Conservation (phyloP, 2,329 filamentous ascomycete species). For the Colletotrichum costaricense region DNA sequence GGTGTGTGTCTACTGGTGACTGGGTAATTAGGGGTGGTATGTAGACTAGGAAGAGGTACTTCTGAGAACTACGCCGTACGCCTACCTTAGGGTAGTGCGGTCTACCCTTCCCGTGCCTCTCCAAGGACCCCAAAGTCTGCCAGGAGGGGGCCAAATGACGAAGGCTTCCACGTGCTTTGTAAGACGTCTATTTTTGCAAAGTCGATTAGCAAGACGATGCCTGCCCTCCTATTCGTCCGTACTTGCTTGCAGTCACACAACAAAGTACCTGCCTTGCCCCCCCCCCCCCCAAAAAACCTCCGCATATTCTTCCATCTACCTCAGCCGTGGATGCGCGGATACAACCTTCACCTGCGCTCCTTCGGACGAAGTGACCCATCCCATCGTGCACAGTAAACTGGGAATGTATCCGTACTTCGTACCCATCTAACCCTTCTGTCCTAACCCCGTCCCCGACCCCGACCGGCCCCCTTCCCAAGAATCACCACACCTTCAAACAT, state of each 20-base stretch:
- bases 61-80: too few relatives aligned
- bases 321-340: neutral
- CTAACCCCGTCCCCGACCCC: neutral
- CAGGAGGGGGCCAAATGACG: constrained; percentile 13
- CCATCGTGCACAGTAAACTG: too few relatives aligned
- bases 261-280: neutral
- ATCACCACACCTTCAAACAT: neutral
- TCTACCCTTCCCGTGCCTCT: too few relatives aligned
- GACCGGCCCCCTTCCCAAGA: neutral
- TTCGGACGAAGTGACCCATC: neutral
- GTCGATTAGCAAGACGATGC: constrained; percentile 26
- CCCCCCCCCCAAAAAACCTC: neutral
- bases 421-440: neutral
- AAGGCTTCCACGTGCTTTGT: constrained; percentile 34
- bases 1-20: too few relatives aligned
- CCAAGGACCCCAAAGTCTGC: too few relatives aligned
- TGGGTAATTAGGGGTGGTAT: too few relatives aligned
- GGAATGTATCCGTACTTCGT: neutral
- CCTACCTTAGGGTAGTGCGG: too few relatives aligned
- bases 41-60: too few relatives aligned
- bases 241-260: neutral
- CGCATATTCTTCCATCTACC: neutral
- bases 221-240: constrained; percentile 5
- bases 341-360: neutral
- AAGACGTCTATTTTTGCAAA: constrained; percentile 32